Conservation (phyloP, 495 filamentous ascomycete genomes). For the Penicillium angulare region DNA sequence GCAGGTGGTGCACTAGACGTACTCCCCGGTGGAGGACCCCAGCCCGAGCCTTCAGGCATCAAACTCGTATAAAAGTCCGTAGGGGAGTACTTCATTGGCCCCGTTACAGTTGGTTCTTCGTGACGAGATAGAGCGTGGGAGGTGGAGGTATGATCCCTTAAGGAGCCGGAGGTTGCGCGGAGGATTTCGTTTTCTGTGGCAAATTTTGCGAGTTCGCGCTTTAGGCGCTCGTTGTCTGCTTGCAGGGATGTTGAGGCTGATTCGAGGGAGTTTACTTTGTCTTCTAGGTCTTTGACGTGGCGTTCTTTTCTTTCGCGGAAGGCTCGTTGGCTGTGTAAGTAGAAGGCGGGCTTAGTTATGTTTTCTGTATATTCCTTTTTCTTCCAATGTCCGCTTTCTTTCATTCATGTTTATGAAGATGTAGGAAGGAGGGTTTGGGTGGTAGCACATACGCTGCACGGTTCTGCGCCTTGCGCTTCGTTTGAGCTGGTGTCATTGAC, state of each 20-base stretch:
- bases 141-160: conserved; percentile 20
- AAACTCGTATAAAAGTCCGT: conserved; percentile 57
- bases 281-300: conserved; percentile 88
- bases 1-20: background rate
- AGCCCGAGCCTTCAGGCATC: conserved; percentile 34
- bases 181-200: conserved; percentile 92
- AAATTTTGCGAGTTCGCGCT: conserved; percentile 74
- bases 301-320: conserved; percentile 96
- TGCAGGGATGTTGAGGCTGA: conserved; percentile 51
- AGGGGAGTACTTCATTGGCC: conserved; percentile 72
- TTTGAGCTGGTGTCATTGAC: conserved; percentile 73
- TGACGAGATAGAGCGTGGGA: conserved; percentile 23
- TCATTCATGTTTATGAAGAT: no score
- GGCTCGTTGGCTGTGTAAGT: conserved; percentile 72
- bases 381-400: no score
- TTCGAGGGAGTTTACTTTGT: conserved; percentile 75
- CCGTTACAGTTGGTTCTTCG: conserved; percentile 42
- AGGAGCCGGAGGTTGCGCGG: conserved; percentile 61
- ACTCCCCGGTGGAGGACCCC: conserved; percentile 29
- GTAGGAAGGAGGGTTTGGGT: background rate
- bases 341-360: no score
- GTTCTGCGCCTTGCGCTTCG: conserved; percentile 91
- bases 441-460: conserved; percentile 77
- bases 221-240: conserved; percentile 81
- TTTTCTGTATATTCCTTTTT: no score